Conservation (phyloP, 2,329 filamentous ascomycete species). For the Venturiaceae sp. region DNA sequence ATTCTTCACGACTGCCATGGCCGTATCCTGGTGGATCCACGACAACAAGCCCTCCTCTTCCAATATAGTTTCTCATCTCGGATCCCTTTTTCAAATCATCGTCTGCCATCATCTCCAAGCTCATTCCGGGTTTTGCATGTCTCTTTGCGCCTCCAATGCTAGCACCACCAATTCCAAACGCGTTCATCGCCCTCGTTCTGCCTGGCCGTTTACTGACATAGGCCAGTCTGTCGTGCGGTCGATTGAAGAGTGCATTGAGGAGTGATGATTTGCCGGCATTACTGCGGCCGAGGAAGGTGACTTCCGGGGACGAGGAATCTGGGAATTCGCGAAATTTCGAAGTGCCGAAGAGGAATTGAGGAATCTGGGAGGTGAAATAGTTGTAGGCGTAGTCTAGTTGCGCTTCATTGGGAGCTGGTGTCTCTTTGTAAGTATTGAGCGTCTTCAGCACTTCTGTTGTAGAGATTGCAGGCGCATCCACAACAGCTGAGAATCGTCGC, state of each 20-base stretch:
- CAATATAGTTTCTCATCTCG: slow-evolving; percentile 28
- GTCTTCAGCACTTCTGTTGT: not conserved
- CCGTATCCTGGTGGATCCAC: slow-evolving; percentile 68
- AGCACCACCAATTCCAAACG: slow-evolving; percentile 46
- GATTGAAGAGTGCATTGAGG: slow-evolving; percentile 52
- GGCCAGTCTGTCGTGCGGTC: slow-evolving; percentile 32
- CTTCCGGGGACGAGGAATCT: slow-evolving; percentile 45
- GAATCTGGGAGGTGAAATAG: slow-evolving; percentile 36
- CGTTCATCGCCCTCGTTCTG: slow-evolving; percentile 55
- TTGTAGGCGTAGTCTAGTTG: slow-evolving; percentile 29
- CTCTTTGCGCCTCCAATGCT: slow-evolving; percentile 15
- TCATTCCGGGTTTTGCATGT: slow-evolving; percentile 9
- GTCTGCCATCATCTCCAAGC: slow-evolving; percentile 5
- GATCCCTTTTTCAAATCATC: slow-evolving; percentile 6
- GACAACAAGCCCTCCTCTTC: slow-evolving; percentile 41
- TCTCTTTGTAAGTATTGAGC: slow-evolving; percentile 20
- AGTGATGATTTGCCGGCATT: slow-evolving; percentile 63
- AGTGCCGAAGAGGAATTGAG: slow-evolving; percentile 49
- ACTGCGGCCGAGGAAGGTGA: slow-evolving; percentile 58
- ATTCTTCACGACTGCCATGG: slow-evolving; percentile 48
- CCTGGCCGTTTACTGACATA: slow-evolving; percentile 51
- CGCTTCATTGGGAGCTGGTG: slow-evolving; percentile 19
- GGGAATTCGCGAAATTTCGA: slow-evolving; percentile 52
- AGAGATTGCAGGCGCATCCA: not conserved
- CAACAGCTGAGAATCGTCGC: not conserved